Evolutionary conservation across 129 eudicot genomes (phyloP).

Genomic region (Escallonia herrerae): DNA sequence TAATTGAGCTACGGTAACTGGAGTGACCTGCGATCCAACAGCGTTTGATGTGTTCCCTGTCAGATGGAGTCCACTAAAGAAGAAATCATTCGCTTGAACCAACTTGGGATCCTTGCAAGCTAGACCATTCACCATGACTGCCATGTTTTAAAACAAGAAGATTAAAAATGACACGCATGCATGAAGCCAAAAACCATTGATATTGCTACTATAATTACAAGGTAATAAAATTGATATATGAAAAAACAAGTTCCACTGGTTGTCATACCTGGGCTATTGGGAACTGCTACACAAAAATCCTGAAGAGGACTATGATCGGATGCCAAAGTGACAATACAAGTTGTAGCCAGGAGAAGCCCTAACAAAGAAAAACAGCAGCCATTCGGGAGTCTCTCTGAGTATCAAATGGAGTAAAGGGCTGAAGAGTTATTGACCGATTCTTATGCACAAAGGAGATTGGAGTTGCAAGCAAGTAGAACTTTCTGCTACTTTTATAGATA

Average conservation of each 20-base stretch:
- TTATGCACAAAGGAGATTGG: not conserved
- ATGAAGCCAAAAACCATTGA: too few species aligned
- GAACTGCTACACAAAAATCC: not conserved
- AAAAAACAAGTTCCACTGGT: too few species aligned
- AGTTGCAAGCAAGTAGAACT: not conserved
- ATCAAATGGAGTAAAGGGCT: not conserved
- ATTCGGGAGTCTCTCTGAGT: too few species aligned
- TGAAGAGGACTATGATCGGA: not conserved
- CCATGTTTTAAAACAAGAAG: not conserved
- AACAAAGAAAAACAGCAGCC: not conserved
- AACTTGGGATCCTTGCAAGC: not conserved
- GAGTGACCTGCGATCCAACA: not conserved
- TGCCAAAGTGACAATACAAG: not conserved
- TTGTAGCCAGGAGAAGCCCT: not conserved
- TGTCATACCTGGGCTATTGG: not conserved
- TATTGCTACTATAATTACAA: too few species aligned
- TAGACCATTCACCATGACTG: not conserved
- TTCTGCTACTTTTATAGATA: not conserved
- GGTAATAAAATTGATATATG: not conserved
- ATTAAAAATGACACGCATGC: not conserved
- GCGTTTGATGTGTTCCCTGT: not conserved
- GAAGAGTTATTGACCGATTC: not conserved
- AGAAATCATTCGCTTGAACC: not conserved
- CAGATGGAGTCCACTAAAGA: not conserved
- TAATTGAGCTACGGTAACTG: not conserved